These are phyloP conservation scores for Verticillium klebahnii DNA, from an alignment of 2,329 filamentous ascomycete genomes.

Conservation along the genomic window DNA sequence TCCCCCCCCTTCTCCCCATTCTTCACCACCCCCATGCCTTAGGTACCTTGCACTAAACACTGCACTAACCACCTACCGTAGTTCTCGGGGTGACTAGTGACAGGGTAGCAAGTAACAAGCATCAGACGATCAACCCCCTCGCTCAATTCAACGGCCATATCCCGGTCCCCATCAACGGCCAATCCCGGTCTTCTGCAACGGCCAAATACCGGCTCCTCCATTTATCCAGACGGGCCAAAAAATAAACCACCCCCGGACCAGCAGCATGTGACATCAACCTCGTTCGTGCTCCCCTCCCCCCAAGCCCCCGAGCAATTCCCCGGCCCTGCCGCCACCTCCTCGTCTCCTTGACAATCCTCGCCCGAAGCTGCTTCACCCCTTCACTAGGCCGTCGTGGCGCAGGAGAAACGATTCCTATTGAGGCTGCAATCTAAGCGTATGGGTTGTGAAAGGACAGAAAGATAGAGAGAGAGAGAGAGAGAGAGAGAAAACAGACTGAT, in stretches of 20 bases:
- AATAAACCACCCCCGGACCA: neutral
- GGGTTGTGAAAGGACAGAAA: neutral
- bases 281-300: neutral
- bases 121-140: neutral
- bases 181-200: neutral
- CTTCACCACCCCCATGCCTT: neutral
- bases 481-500: no score
- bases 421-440: neutral
- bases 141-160: conserved; percentile 1
- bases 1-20: neutral
- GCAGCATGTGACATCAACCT: neutral
- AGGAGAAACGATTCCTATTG: neutral
- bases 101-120: neutral
- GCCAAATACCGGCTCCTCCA: neutral
- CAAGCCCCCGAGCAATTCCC: conserved; percentile 1
- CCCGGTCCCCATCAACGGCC: neutral
- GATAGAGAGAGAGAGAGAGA: no score
- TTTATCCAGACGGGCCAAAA: neutral
- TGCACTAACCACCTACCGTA: neutral
- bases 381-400: neutral
- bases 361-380: neutral
- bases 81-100: neutral
- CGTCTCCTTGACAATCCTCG: neutral
- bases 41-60: neutral
- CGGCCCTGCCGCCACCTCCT: neutral